Percentiles rank a stretch among this genome's conserved stretches.
These are phyloP conservation scores for Pseudogymnoascus sp. DNA, from an alignment of 2,329 filamentous ascomycete species.

Conservation along the genomic window DNA sequence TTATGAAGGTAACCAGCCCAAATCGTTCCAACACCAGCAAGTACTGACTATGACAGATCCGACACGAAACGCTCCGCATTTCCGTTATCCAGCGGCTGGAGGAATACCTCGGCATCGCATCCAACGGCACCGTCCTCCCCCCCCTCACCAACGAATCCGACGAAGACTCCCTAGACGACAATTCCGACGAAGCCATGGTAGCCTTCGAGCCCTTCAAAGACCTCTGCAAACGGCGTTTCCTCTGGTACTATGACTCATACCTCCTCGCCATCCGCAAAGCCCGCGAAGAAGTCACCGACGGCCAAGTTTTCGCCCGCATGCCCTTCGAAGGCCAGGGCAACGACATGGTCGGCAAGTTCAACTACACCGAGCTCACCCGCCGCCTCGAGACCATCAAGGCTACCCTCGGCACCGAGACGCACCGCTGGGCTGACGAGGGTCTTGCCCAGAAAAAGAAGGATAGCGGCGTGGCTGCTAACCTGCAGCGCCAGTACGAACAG, in stretches of 20 bases:
- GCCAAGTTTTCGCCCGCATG: conserved; percentile 66
- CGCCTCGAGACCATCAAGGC: conserved; percentile 63
- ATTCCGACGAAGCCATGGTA: conserved; percentile 40
- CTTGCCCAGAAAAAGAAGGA: conserved; percentile 55
- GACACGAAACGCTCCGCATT: conserved; percentile 81
- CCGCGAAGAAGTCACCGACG: conserved; percentile 54
- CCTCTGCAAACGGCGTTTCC: conserved; percentile 79
- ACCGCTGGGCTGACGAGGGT: conserved; percentile 65
- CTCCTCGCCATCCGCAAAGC: conserved; percentile 61
- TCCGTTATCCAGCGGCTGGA: conserved; percentile 82
- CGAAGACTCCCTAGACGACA: conserved; percentile 30
- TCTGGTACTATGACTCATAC: conserved; percentile 95
- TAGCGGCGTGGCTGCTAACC: conserved; percentile 68
- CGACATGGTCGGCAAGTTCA: conserved; percentile 77
- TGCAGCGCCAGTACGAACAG: conserved; percentile 79
- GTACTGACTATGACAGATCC: conserved; percentile 52
- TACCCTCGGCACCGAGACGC: conserved; percentile 63
- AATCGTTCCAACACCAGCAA: neutral
- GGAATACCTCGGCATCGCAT: conserved; percentile 59
- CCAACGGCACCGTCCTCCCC: conserved; percentile 36
- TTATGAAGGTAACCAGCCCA: conserved; percentile 56
- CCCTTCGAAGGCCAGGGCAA: conserved; percentile 77
- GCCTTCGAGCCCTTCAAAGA: conserved; percentile 84
- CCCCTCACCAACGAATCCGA: conserved; percentile 30
- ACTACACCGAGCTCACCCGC: conserved; percentile 65